Base-by-base conservation (phyloP, 306 rosid species). In the Castanopsis chinensis region DNA sequence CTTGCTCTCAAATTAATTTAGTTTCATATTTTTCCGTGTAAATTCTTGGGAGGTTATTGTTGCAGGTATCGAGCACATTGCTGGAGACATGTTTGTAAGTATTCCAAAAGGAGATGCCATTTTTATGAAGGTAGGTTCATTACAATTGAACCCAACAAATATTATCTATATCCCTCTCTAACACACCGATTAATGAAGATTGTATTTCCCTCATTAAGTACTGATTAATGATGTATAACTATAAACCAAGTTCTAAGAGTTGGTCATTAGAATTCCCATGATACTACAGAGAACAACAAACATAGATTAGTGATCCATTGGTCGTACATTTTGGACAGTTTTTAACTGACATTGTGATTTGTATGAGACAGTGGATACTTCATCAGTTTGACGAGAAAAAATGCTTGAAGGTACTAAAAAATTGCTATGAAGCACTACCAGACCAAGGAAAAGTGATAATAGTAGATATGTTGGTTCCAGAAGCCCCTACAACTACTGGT, bases 41-140 rank as follows among this genome's bases (percentile, higher is more conserved):
- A 63, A 14, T 17, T 56, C 33, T 41, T 18, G 20, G 68, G 25
- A 11, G 60, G 56, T 30, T 33, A 28, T 78, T 73, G 33, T 56
- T 69, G 51, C 52, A 71, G 87, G 81, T 9, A 83, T 83, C 1
- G 78, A 75, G 83, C 78, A 70, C 43, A 7, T 76, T 75, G 75
- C 78, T n/a, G n/a, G n/a, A n/a, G n/a, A n/a, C n/a, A n/a, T n/a
- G n/a, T n/a, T n/a, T n/a, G n/a, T n/a, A n/a, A n/a, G n/a, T n/a
- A n/a, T n/a, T n/a, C n/a, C n/a, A n/a, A n/a, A n/a, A n/a, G n/a
- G n/a, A n/a, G n/a, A 83, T 52, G 76, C 83, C 61, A 78, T 83
- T 69, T 78, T 71, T 75, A 75, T 83, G 72, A 83, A 75, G 81
- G 79, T 83, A 35, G 43, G 9, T 35, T 35, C 43, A 35, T 35